Evolutionary conservation across 768 basidiomycete genomes (phyloP), one percentile per base, ranked within the genome.

Genomic region (Lactifluus piperatus): DNA sequence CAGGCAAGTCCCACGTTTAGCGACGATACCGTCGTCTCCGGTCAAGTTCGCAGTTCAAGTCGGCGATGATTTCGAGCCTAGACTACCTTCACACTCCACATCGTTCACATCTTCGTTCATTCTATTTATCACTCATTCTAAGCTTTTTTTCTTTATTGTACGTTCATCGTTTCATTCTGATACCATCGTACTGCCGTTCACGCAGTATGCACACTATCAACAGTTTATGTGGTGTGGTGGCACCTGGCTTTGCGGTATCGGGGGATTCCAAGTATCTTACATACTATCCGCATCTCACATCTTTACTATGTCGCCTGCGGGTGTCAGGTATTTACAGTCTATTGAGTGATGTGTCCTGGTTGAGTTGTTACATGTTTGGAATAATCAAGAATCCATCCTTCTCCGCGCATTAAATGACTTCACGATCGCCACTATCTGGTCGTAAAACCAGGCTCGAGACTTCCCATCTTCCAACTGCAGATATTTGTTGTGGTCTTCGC

Each of bases 371-470:
- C 54, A 32, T 60, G 20, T 20, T 50, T 47, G 30, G 36, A 47
- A 60, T 55, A 41, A 47, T 60, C 59, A 72, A 27, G 67, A 70
- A 68, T 87, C 87, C 84, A 90, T 89, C 67, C 86, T 79, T 68
- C 82, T 79, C 58, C 77, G 80, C 43, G 82, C 77, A 71, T 91
- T 91, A 71, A 85, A 90, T 39, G 81, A 71, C 68, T 87, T 88
- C 22, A 91, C 89, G 45, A 91, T 85, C 9, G 79, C 77, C 26
- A 84, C 84, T 41, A 91, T 81, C 67, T 88, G 83, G 24, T 77
- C 77, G 71, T 90, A 91, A 73, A 91, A 90, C 89, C 89, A 91
- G 7, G 77, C 75, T 72, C 87, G 86, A 4, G 87, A 80, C 27
- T 75, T 71, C 71, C 86, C 86, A 72, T 91, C 88, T 4, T 84